A percentile compares a stretch with the other conserved stretches of the same genome.
Evolutionary conservation across 2,329 filamentous ascomycete species (phyloP).

Genomic region (Pleoardoris graminearum): DNA sequence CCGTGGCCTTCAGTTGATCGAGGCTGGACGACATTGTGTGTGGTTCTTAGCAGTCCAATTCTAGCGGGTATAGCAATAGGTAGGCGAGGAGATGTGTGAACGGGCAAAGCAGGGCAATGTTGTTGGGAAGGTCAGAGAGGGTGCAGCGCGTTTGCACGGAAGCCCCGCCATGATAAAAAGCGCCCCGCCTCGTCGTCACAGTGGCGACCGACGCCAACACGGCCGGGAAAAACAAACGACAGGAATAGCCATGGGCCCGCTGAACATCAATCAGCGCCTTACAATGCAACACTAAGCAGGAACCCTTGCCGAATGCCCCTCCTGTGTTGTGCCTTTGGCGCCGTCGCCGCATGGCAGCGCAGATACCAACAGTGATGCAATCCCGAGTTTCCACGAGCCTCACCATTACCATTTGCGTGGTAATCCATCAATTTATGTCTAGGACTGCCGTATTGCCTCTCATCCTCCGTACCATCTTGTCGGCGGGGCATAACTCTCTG

Average conservation of each 20-base stretch:
- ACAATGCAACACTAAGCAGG: not conserved
- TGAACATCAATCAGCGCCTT: constrained; percentile 34
- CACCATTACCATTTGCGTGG: not conserved
- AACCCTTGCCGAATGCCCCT: not conserved
- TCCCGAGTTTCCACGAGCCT: not conserved
- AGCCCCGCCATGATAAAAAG: constrained; percentile 10
- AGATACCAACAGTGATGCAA: not conserved
- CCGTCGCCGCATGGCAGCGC: too few relatives aligned
- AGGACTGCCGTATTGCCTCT: not conserved
- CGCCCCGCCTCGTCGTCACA: constrained; percentile 9
- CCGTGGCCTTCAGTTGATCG: constrained; percentile 94
- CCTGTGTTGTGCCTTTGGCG: not conserved
- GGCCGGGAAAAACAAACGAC: constrained; percentile 25
- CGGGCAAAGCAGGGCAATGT: constrained; percentile 14
- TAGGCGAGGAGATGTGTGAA: constrained; percentile 2
- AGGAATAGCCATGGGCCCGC: constrained; percentile 23
- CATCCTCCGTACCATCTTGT: not conserved
- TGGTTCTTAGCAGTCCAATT: constrained; percentile 9
- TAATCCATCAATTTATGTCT: constrained; percentile 1
- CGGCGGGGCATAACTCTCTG: constrained; percentile 1
- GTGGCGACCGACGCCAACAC: constrained; percentile 16
- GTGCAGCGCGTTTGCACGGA: not conserved
- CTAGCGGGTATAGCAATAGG: constrained; percentile 2
- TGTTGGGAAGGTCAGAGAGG: constrained; percentile 19
- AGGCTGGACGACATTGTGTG: constrained; percentile 79